Base-by-base conservation (phyloP, 1,284 basidiomycete genomes). In the Sporisorium sorghi region DNA sequence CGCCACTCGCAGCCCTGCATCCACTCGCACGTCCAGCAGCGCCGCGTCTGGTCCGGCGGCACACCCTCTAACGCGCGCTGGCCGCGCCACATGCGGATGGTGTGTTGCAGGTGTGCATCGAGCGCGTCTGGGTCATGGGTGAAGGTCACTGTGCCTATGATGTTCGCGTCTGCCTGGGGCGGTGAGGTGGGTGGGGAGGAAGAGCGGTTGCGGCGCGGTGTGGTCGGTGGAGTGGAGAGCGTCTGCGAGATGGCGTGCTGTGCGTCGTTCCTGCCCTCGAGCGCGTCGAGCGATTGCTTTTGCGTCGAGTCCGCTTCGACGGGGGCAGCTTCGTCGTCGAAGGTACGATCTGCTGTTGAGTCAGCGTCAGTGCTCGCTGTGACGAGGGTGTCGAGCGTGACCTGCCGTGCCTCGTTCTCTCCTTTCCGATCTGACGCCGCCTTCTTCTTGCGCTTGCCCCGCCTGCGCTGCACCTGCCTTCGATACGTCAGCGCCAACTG, bases 1-100 rank as follows among this genome's bases (percentile, higher is more conserved):
- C 82, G 67, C 82, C 82, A 83, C 57, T 83, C 82, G 49, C 82
- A 83, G 0, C 68, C 77, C 4, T 80, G 61, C 3, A 59, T 60
- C 73, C 73, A 83, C 43, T 76, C 78, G 61, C 82, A 83, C 6
- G 56, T 60, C 60, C 73, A 67, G 37, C 82, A 83, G 2, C 79
- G 58, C 15, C 63, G 49, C 0, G 80, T 72, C 35, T 77, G 64
- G 3, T 52, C 33, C 15, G 70, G 30, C 1, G 24, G 23, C 0
- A 83, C 82, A 1, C 82, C 82, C 9, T 54, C 11, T 0, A 73
- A 56, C 10, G 39, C 30, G 3, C 82, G 66, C 14, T 56, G 23
- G 2, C 80, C 81, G 12, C 61, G 56, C 70, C 77, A 78, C 56
- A 83, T 58, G 10, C 50, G 5, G 14, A 83, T 62, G n/a, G 66